Conservation (phyloP, 73 alveolate species). For the Paramecium bursaria region DNA sequence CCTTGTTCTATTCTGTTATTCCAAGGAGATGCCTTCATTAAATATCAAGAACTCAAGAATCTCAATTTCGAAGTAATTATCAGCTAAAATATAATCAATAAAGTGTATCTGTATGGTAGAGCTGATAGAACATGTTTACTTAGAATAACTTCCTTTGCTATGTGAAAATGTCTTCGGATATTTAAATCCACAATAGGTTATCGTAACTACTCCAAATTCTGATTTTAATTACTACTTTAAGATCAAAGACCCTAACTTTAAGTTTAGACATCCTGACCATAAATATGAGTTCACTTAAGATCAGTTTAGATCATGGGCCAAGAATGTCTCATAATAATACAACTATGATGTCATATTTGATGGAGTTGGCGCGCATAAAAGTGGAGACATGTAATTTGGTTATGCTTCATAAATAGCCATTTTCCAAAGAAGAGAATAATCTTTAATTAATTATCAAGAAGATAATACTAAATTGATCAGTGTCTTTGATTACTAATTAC, state of each 20-base stretch:
- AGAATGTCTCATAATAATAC: background rate
- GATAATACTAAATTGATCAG: background rate
- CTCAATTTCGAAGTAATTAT: background rate
- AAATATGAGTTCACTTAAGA: conserved; percentile 17
- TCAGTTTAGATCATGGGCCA: background rate
- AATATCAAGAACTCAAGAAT: background rate
- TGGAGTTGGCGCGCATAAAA: conserved; percentile 28
- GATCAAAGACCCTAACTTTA: background rate
- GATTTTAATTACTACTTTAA: conserved; percentile 53
- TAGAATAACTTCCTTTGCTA: conserved; percentile 1
- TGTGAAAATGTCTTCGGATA: conserved; percentile 60
- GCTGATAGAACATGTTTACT: conserved; percentile 26
- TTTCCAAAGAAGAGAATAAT: background rate
- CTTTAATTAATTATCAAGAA: background rate
- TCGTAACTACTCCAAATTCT: conserved; percentile 44
- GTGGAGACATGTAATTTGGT: conserved; percentile 17
- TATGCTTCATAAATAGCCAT: conserved; percentile 18
- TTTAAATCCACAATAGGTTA: conserved; percentile 12
- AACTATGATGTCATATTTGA: background rate
- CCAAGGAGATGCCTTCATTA: conserved; percentile 32
- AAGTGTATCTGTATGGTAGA: conserved; percentile 16
- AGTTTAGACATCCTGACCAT: conserved; percentile 35
- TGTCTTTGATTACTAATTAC: background rate
- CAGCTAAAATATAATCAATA: too few species aligned
- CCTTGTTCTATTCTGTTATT: background rate